Conservation (phyloP, 257 asterid species). For the Eustoma russellianum region DNA sequence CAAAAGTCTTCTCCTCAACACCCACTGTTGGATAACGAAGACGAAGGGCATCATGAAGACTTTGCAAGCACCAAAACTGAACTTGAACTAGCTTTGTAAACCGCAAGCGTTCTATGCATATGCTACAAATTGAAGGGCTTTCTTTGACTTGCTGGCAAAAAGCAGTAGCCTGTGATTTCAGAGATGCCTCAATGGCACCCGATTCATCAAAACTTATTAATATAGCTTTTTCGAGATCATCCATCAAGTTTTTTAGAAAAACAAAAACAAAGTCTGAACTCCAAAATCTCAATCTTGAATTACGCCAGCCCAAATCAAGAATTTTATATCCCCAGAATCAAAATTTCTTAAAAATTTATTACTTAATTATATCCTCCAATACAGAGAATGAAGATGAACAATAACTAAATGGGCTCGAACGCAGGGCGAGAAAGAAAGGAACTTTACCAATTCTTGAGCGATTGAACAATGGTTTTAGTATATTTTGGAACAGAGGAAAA, state of each 20-base stretch:
- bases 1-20: slow-evolving; percentile 57
- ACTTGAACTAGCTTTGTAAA: slow-evolving; percentile 59
- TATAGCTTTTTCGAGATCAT: slow-evolving; percentile 88
- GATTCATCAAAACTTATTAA: slow-evolving; percentile 80
- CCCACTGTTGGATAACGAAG: slow-evolving; percentile 56
- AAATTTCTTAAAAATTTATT: background rate
- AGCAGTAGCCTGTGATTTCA: slow-evolving; percentile 68
- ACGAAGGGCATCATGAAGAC: slow-evolving; percentile 70
- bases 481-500: slow-evolving; percentile 5
- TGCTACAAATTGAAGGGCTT: slow-evolving; percentile 52
- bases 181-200: slow-evolving; percentile 47
- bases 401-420: background rate
- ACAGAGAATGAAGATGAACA: background rate
- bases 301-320: background rate
- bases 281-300: slow-evolving; percentile 11
- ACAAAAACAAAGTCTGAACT: too few relatives aligned
- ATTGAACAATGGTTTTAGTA: slow-evolving; percentile 21
- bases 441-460: too few relatives aligned
- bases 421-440: slow-evolving; percentile 15
- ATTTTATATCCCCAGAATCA: background rate
- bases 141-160: slow-evolving; percentile 67
- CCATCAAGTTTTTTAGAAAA: slow-evolving; percentile 44
- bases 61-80: slow-evolving; percentile 92
- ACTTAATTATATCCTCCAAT: background rate
- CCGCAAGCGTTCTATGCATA: slow-evolving; percentile 65